Evolutionary conservation across 768 basidiomycete species (phyloP).

Genomic region (Rhizopogon rudus): DNA sequence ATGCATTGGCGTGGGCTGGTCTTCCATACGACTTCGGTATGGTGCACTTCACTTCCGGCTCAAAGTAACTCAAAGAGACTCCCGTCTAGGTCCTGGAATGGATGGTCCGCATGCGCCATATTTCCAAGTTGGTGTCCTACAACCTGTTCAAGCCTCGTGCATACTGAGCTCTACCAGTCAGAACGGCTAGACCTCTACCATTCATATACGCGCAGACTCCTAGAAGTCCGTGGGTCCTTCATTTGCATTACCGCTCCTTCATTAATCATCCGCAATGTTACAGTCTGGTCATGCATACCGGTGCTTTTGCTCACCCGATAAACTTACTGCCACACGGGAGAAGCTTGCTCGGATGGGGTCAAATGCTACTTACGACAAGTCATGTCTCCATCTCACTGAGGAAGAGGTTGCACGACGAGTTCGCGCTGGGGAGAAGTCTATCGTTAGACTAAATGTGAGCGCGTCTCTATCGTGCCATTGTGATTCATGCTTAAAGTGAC

Average conservation of each 20-base stretch:
- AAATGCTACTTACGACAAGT: slow-evolving; percentile 80
- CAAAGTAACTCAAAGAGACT: slow-evolving; percentile 1
- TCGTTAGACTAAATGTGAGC: slow-evolving; percentile 85
- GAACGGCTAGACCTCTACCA: slow-evolving; percentile 85
- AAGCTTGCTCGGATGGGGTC: slow-evolving; percentile 69
- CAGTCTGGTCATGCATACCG: slow-evolving; percentile 89
- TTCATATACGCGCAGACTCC: slow-evolving; percentile 62
- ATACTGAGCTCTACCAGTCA: slow-evolving; percentile 52
- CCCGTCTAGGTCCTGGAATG: slow-evolving; percentile 62
- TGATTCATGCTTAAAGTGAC: slow-evolving; percentile 4
- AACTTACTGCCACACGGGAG: slow-evolving; percentile 63
- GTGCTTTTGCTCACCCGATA: slow-evolving; percentile 85
- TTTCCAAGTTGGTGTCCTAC: slow-evolving; percentile 55
- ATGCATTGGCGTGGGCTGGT: slow-evolving; percentile 85
- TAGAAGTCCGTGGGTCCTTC: slow-evolving; percentile 50
- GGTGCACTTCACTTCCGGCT: neutral
- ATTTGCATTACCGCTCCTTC: too few relatives aligned
- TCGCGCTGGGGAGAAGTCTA: slow-evolving; percentile 68
- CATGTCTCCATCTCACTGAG: slow-evolving; percentile 80
- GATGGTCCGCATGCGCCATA: slow-evolving; percentile 81
- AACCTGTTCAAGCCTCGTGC: neutral
- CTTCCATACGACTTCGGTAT: slow-evolving; percentile 87
- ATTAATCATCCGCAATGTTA: neutral
- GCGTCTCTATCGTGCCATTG: neutral
- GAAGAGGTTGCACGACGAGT: slow-evolving; percentile 79